Evolutionary conservation across 352 stramenopile species (phyloP).

Genomic region (Phytophthora boehmeriae): DNA sequence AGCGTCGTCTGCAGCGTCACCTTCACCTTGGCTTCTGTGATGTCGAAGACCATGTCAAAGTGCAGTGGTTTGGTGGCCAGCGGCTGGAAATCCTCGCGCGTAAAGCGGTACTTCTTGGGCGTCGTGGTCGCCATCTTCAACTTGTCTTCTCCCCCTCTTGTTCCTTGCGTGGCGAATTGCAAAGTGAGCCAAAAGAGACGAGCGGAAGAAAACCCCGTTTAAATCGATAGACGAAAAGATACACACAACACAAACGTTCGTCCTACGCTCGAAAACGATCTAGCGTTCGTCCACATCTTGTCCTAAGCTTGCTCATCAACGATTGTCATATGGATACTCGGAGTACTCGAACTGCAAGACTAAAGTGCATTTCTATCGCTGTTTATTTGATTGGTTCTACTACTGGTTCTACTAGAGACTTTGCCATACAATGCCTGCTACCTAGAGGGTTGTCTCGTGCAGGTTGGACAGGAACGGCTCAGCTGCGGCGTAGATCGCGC

Average conservation of each 20-base stretch:
- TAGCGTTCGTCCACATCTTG: neutral
- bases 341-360: neutral
- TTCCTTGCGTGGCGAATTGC: neutral
- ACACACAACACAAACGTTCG: neutral
- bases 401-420: neutral
- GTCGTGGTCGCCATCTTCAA: neutral
- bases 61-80: conserved; percentile 72
- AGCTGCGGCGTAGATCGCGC: conserved; percentile 64
- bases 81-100: conserved; percentile 65
- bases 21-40: conserved; percentile 61
- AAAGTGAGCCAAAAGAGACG: neutral
- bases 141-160: neutral
- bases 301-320: conserved; percentile 1
- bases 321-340: too few species aligned
- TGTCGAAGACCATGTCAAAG: conserved; percentile 84
- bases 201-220: neutral
- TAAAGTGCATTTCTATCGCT: neutral
- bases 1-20: conserved; percentile 79
- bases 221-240: neutral
- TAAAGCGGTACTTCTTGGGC: conserved; percentile 78
- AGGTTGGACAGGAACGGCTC: conserved; percentile 63
- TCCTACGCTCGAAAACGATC: neutral
- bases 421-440: neutral
- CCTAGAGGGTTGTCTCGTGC: conserved; percentile 49
- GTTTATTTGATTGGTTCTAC: neutral